Evolutionary conservation across 495 filamentous ascomycete genomes (phyloP), one percentile per base, ranked within the genome.

Genomic region (Hypomontagnella monticulosa): DNA sequence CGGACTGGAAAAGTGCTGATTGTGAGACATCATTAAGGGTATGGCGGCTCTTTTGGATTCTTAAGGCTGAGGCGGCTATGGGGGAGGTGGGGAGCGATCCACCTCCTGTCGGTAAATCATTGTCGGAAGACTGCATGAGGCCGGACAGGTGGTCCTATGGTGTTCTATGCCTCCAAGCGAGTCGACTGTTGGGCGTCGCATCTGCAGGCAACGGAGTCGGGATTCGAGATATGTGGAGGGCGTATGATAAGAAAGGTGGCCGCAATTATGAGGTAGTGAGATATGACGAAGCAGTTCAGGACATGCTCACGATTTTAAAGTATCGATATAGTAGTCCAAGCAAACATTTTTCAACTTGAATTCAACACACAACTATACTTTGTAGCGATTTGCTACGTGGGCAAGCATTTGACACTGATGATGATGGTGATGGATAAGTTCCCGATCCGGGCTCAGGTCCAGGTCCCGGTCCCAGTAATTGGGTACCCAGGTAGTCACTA

Each of bases 71-170:
- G 53, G 79, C 73, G 37, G 74, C 75, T 69, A 76, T 50, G 54
- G 81, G 76, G 55, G 79, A 73, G 18, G 81, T 72, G 41, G 75
- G 78, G 57, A 81, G 66, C 33, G 66, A 69, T 57, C 60, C 68
- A 40, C 79, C 67, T 53, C 75, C 66, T 33, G 71, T 55, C 41
- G 76, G 73, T 60, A 72, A 74, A 72, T 73, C 78, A 78, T 81
- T 63, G 52, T 78, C 72, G 68, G 73, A 74, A 48, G 77, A 64
- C 71, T 77, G 79, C 80, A 82, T 83, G 72, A 73, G 73, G 73
- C 14, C 58, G 42, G 58, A 37, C 42, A 32, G 42, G 18, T 63
- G 36, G 46, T 46, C 37, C 37, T 58, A 20, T 50, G 40, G 20
- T 18, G 37, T 44, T 56, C 19, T 59, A 49, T 54, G 48, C 65